A percentile compares a stretch with the other conserved stretches of the same genome.
phyloP scores from a whole-genome alignment of 202 grass and related monocot genomes.

The Digitaria exilis region DNA sequence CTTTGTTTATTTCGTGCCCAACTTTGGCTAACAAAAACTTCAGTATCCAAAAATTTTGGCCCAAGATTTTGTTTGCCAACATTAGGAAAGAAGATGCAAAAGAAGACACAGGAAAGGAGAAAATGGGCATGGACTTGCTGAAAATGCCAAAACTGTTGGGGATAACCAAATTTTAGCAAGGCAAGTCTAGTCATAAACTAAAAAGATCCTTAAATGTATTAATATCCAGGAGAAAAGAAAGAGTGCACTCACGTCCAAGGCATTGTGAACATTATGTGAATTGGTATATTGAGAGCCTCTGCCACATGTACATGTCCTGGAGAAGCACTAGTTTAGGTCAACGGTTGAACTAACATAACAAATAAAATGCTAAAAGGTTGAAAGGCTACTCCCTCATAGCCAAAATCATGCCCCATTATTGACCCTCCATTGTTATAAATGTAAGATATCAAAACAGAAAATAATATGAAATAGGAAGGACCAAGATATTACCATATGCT shows the following conservation, averaged over 20 bases:
- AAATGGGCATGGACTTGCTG: not conserved
- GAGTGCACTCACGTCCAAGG: slow-evolving; percentile 67
- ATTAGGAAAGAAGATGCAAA: not conserved
- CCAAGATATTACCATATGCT: slow-evolving; percentile 61
- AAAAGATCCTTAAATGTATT: not conserved
- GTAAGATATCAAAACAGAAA: not conserved
- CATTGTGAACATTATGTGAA: slow-evolving; percentile 94
- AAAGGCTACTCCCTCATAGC: not conserved
- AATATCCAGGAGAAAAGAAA: not conserved
- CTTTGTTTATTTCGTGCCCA: not conserved
- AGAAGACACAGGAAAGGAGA: not conserved
- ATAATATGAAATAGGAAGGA: slow-evolving; percentile 4
- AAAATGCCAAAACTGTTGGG: not conserved
- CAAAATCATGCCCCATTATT: not conserved
- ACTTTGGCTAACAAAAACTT: not conserved
- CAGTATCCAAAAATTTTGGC: not conserved
- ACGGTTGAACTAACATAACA: slow-evolving; percentile 6
- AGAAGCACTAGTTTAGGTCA: slow-evolving; percentile 45
- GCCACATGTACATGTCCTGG: slow-evolving; percentile 80
- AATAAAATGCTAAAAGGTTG: not conserved
- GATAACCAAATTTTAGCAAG: not conserved
- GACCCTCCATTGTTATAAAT: not conserved
- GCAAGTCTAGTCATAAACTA: not conserved
- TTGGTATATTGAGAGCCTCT: slow-evolving; percentile 71
- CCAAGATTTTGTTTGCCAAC: not conserved